phyloP scores from a whole-genome alignment of 164 flowering plant species.

The Aristolochia californica region DNA sequence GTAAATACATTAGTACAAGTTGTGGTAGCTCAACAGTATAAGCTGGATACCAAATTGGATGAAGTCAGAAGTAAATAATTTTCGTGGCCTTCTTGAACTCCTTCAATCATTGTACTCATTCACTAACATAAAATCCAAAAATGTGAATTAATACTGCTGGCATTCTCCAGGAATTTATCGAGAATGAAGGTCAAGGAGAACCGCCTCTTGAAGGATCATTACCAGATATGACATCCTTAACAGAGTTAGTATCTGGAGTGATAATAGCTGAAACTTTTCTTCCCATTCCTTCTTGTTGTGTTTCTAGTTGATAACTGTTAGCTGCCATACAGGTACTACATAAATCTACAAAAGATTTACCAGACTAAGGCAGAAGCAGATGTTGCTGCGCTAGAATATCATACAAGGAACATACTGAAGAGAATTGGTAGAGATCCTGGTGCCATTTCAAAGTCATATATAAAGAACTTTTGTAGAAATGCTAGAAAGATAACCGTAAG shows the following conservation, averaged over 20 bases:
- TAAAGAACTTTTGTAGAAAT: slow-evolving; percentile 82
- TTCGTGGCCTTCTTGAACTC: no score
- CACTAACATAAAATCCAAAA: no score
- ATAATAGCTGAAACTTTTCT: not conserved
- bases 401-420: slow-evolving; percentile 56
- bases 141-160: not conserved
- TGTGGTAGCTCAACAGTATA: no score
- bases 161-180: slow-evolving; percentile 64
- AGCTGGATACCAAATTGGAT: no score
- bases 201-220: slow-evolving; percentile 93
- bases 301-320: slow-evolving; percentile 7
- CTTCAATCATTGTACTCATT: no score
- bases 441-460: slow-evolving; percentile 49
- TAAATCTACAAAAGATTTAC: slow-evolving; percentile 81
- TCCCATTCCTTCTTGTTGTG: not conserved
- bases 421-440: slow-evolving; percentile 72
- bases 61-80: no score
- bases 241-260: slow-evolving; percentile 58
- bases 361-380: slow-evolving; percentile 97
- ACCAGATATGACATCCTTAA: slow-evolving; percentile 98
- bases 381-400: slow-evolving; percentile 51
- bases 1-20: no score
- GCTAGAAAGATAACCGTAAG: slow-evolving; percentile 82
- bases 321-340: slow-evolving; percentile 56
- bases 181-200: slow-evolving; percentile 89